phyloP scores from a whole-genome alignment of 1,284 basidiomycete species.

The Pyrrhoderma noxium region DNA sequence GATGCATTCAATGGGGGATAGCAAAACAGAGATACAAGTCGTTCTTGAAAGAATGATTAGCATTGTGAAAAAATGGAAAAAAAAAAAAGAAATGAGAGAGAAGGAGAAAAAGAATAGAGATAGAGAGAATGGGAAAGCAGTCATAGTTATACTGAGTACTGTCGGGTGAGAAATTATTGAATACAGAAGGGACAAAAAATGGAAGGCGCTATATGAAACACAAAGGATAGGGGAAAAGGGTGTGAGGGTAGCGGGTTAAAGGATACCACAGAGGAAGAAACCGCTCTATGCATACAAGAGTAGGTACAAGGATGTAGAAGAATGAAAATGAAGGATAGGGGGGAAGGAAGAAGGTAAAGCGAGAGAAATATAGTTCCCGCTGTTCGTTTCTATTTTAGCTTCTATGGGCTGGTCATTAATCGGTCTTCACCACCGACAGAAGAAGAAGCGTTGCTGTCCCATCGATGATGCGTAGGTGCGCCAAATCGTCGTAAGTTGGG shows the following conservation, averaged over 20 bases:
- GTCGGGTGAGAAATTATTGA: not conserved
- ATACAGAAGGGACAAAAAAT: not conserved
- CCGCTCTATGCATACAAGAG: too few relatives aligned
- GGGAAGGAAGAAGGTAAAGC: not conserved
- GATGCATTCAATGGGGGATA: not conserved
- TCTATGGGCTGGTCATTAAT: conserved; percentile 15
- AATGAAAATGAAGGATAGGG: not conserved
- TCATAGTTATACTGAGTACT: not conserved
- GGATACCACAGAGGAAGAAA: too few relatives aligned
- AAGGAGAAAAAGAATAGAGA: not conserved
- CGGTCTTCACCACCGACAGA: conserved; percentile 10
- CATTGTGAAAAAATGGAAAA: not conserved
- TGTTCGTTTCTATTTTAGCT: not conserved
- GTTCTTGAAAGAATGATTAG: not conserved
- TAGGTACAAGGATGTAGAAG: too few relatives aligned
- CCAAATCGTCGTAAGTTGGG: not conserved
- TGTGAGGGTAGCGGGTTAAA: not conserved
- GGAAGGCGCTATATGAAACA: not conserved
- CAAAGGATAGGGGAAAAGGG: not conserved
- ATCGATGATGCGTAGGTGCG: conserved; percentile 4
- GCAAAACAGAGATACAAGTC: too few relatives aligned
- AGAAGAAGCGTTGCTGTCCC: conserved; percentile 7
- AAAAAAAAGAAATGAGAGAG: not conserved
- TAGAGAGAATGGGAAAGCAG: not conserved
- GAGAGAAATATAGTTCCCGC: not conserved